These are phyloP conservation scores for Selaginella tamariscina DNA, from an alignment of 75 land plant genomes.

Conservation along the genomic window DNA sequence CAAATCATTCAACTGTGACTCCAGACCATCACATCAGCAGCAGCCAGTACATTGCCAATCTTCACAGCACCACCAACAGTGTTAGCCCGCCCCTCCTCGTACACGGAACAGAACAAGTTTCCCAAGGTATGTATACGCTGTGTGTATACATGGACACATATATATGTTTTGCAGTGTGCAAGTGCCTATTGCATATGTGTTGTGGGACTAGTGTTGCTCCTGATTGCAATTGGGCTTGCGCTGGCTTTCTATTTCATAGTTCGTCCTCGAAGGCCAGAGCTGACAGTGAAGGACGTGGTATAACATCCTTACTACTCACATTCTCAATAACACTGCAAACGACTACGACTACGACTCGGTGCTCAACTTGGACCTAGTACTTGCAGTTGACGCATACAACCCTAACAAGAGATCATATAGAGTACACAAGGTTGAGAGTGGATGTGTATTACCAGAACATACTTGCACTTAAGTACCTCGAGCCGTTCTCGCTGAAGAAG, in stretches of 20 bases:
- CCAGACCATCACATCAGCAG: neutral
- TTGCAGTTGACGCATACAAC: neutral
- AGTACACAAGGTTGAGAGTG: neutral
- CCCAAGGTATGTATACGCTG: no score
- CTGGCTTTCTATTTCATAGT: neutral
- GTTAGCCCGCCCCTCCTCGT: neutral
- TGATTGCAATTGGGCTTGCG: neutral
- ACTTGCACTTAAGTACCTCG: neutral
- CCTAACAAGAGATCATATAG: neutral
- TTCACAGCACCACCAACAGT: neutral
- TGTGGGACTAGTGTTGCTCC: no score
- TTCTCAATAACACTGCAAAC: neutral
- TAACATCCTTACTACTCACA: neutral
- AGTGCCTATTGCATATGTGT: no score
- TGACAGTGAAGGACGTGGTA: neutral
- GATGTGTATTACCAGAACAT: neutral
- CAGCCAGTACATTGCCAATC: neutral
- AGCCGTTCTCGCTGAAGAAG: neutral
- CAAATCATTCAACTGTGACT: neutral
- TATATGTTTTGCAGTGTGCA: no score
- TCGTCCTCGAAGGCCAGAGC: neutral
- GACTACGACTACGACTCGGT: neutral
- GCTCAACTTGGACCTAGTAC: neutral
- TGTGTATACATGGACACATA: no score
- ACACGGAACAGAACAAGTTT: neutral